Conservation (phyloP, 208 protist genomes). For the Acanthamoeba triangularis region DNA sequence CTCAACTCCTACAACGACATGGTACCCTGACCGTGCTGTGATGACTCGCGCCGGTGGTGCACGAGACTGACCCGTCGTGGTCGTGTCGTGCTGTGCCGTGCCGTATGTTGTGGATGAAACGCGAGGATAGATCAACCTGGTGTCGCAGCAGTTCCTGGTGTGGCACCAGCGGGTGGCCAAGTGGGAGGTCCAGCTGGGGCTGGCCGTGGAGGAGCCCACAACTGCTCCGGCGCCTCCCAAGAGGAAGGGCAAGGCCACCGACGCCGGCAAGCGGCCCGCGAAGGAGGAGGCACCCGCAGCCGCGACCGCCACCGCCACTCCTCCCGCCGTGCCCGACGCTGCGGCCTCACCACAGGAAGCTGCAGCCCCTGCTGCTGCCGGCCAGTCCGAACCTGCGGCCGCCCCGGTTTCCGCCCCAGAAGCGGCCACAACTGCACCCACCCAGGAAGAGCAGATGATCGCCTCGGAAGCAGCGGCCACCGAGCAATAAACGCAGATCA, state of each 20-base stretch:
- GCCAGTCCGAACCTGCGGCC: not conserved
- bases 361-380: not conserved
- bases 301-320: not conserved
- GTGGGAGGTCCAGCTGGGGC: constrained; percentile 29
- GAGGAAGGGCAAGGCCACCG: constrained; percentile 26
- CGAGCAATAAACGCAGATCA: not conserved
- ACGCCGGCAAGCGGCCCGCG: not conserved
- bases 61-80: too few relatives aligned
- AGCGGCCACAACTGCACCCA: not conserved
- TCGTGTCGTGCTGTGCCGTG: too few relatives aligned
- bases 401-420: not conserved
- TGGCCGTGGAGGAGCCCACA: constrained; percentile 1
- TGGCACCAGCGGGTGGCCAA: constrained; percentile 54
- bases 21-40: not conserved
- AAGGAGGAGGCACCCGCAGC: not conserved
- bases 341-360: not conserved
- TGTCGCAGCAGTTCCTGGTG: constrained; percentile 68
- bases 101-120: too few relatives aligned
- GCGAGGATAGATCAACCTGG: constrained; percentile 2
- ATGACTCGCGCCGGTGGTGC: not conserved
- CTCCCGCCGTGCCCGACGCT: not conserved
- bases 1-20: constrained; percentile 67
- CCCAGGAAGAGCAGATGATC: not conserved
- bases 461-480: not conserved
- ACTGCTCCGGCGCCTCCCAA: not conserved